Conservation (phyloP, 257 asterid genomes). For the Cinchona pubescens region DNA sequence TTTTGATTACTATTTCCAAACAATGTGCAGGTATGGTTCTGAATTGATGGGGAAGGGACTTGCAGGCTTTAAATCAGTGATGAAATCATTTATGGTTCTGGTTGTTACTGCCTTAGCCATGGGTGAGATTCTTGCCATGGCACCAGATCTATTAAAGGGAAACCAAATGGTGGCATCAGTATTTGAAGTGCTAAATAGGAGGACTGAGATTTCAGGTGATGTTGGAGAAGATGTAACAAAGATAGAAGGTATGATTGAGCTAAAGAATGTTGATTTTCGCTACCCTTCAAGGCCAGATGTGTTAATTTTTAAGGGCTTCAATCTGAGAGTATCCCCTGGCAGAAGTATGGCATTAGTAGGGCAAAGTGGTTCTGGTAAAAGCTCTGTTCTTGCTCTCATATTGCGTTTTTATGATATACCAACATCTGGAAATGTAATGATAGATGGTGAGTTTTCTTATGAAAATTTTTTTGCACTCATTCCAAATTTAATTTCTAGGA, state of each 20-base stretch:
- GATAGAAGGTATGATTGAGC: slow-evolving; percentile 74
- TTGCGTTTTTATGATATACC: slow-evolving; percentile 96
- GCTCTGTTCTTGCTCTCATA: slow-evolving; percentile 84
- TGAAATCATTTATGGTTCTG: slow-evolving; percentile 89
- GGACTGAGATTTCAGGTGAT: slow-evolving; percentile 61
- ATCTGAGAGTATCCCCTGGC: slow-evolving; percentile 64
- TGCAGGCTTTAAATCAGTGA: slow-evolving; percentile 72
- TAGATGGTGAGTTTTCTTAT: slow-evolving; percentile 64
- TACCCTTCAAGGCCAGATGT: slow-evolving; percentile 90
- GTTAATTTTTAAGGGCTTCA: slow-evolving; percentile 77
- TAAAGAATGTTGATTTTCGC: slow-evolving; percentile 78
- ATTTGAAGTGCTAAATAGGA: slow-evolving; percentile 77
- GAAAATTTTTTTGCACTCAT: background rate
- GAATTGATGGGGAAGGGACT: slow-evolving; percentile 82
- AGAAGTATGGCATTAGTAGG: slow-evolving; percentile 93
- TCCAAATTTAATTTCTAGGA: background rate
- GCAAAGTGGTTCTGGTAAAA: slow-evolving; percentile 97
- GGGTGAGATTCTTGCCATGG: slow-evolving; percentile 99
- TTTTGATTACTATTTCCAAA: background rate
- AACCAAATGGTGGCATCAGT: slow-evolving; percentile 88
- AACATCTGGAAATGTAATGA: slow-evolving; percentile 62
- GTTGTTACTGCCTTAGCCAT: slow-evolving; percentile 86
- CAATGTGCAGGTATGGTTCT: slow-evolving; percentile 69
- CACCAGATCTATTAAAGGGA: slow-evolving; percentile 92
- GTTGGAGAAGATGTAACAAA: slow-evolving; percentile 67